Evolutionary conservation across 495 filamentous ascomycete species (phyloP), one percentile per base, ranked within the genome.

Genomic region (Trichoderma erinaceum): DNA sequence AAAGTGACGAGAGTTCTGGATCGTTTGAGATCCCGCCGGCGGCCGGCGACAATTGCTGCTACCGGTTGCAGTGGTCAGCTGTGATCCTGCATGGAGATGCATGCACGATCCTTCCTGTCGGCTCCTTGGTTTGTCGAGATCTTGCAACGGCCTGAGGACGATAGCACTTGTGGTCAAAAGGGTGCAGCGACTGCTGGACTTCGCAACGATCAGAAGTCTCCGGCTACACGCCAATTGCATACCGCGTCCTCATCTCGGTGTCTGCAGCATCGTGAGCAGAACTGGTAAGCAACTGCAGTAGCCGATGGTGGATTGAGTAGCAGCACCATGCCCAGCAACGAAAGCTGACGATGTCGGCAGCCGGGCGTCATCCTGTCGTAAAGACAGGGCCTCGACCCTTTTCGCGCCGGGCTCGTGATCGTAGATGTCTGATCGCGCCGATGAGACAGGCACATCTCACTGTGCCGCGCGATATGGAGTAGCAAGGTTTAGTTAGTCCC

Each of bases 401-500:
- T 32, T 18, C 23, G 27, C 4, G 15, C 50, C 16, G 15, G 56
- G 11, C 56, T 61, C 56, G 56, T 61, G 23, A 61, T 61, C 56
- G 56, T 25, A 61, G 56, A 61, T 61, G 56, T 48, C 44, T 61
- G 27, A 61, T 61, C 56, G 56, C 27, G 27, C 56, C 56, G 56
- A 61, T 61, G 56, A 61, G 56, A 21, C 56, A 61, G 56, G 56
- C 56, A 32, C 56, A 61, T 61, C 56, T 32, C 27, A 61, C 56
- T 25, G 27, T 32, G 27, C 56, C 27, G 56, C n/a, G 27, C 56
- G 23, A 61, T n/a, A 52, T 52, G 48, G 48, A 52, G 48, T n/a
- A 7, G 48, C 48, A 52, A 52, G 48, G 48, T 52, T 21, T 29
- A 29, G 4, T 6, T n/a, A 23, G 43, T 16, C 3, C 18, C 18